Percentiles rank a stretch among this genome's conserved stretches.
phyloP scores from a whole-genome alignment of 208 protist species.

The Wallacemonas sp. region DNA sequence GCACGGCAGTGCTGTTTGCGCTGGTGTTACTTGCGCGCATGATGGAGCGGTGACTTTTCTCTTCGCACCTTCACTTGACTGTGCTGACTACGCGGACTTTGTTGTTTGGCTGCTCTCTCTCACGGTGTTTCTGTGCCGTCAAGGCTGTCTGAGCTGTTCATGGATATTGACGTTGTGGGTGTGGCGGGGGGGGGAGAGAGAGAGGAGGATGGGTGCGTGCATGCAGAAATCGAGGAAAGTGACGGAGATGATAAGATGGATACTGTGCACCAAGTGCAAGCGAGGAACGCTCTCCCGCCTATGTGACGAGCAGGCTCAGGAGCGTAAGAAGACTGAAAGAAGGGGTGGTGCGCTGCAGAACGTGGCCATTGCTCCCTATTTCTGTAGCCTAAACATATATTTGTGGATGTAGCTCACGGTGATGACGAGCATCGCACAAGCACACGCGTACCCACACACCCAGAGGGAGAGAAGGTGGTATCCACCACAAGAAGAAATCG shows the following conservation, averaged over 20 bases:
- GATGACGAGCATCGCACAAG: no score
- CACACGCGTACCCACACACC: no score
- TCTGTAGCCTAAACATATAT: neutral
- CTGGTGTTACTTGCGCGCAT: constrained; percentile 1
- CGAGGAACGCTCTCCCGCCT: no score
- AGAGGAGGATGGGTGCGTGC: constrained; percentile 4
- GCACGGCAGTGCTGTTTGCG: neutral
- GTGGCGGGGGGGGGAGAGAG: neutral
- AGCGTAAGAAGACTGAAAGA: no score
- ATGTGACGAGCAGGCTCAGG: no score
- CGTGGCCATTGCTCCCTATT: neutral
- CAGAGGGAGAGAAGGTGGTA: neutral
- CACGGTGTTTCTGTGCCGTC: neutral
- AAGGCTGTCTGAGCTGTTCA: neutral
- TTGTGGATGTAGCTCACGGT: no score
- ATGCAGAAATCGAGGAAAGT: no score
- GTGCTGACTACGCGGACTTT: no score
- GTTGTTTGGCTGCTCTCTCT: no score
- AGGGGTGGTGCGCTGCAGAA: no score
- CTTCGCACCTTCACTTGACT: no score
- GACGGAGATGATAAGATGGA: neutral
- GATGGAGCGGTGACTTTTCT: neutral
- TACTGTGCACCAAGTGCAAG: no score
- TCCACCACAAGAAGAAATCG: neutral
- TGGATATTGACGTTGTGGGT: neutral